Percentiles rank a stretch among this genome's conserved stretches.
phyloP scores from a whole-genome alignment of 139 green algal genomes.

The Chlamydomonas sp. region DNA sequence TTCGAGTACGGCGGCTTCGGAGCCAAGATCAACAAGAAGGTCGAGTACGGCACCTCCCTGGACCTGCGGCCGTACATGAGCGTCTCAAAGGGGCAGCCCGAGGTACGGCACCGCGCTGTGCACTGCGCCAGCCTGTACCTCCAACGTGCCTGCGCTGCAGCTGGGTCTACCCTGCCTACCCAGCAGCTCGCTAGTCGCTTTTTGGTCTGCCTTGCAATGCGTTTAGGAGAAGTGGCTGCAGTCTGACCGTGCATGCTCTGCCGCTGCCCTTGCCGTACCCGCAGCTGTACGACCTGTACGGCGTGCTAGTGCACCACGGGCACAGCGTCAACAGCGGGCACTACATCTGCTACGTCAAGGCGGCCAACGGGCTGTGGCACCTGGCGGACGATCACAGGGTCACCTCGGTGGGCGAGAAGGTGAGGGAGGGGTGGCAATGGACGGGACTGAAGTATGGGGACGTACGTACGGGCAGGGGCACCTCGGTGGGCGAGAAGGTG shows the following conservation, averaged over 20 bases:
- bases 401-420: conserved; percentile 34
- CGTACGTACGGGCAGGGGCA: too few species aligned
- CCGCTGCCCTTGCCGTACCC: neutral
- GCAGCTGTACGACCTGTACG: conserved; percentile 87
- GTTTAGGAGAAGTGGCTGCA: too few species aligned
- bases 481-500: neutral
- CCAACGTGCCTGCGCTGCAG: neutral
- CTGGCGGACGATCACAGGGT: conserved; percentile 85
- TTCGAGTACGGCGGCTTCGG: conserved; percentile 86
- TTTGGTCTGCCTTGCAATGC: too few species aligned
- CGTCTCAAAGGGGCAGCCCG: neutral
- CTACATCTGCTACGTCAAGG: conserved; percentile 91
- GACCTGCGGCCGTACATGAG: conserved; percentile 85
- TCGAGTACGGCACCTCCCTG: conserved; percentile 83
- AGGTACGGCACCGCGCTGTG: neutral
- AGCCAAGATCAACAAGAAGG: conserved; percentile 81
- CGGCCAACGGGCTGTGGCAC: conserved; percentile 85
- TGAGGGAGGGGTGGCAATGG: too few species aligned
- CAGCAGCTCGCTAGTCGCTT: too few species aligned
- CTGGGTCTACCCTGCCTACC: neutral
- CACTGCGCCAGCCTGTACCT: neutral
- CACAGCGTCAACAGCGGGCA: conserved; percentile 88
- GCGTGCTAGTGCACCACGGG: conserved; percentile 91
- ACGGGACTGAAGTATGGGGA: too few species aligned
- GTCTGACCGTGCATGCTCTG: neutral